Evolutionary conservation across 2,329 filamentous ascomycete species (phyloP).

Genomic region (Dactylonectria macrodidyma): DNA sequence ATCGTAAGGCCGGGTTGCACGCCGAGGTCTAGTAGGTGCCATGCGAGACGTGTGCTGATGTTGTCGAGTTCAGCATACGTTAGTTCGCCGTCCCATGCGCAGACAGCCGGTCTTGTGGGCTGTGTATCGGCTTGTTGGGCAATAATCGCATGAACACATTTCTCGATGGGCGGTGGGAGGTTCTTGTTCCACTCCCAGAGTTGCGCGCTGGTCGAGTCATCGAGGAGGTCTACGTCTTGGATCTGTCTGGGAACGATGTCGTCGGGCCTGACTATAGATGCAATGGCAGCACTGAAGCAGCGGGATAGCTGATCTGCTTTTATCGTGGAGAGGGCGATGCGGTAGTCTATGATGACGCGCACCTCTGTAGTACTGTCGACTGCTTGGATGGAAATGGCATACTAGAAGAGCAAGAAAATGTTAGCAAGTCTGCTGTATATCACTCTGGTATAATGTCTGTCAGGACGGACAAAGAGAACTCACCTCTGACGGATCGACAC

Average conservation of each 20-base stretch:
- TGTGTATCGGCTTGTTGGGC: constrained; percentile 14
- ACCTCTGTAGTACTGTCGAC: constrained; percentile 15
- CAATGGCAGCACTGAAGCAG: constrained; percentile 27
- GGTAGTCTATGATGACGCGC: constrained; percentile 24
- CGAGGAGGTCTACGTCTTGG: constrained; percentile 17
- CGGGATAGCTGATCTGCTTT: constrained; percentile 17
- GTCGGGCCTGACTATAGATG: constrained; percentile 6
- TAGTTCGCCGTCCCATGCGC: constrained; percentile 23
- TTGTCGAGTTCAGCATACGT: constrained; percentile 40
- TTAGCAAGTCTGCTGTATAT: not conserved
- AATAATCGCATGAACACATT: constrained; percentile 30
- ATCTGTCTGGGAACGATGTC: not conserved
- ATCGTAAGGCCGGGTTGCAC: constrained; percentile 63
- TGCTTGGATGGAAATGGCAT: constrained; percentile 26
- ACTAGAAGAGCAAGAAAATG: not conserved
- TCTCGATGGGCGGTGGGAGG: constrained; percentile 13
- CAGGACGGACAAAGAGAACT: not conserved
- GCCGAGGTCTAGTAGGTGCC: constrained; percentile 61
- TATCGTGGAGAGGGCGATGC: not conserved
- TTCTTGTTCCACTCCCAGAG: constrained; percentile 22
- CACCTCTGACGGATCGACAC: constrained; percentile 28
- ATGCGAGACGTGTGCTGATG: constrained; percentile 51
- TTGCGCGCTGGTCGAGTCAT: constrained; percentile 16
- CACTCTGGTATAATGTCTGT: not conserved
- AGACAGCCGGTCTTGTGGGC: constrained; percentile 24